Base-by-base conservation (phyloP, 495 filamentous ascomycete genomes). In the Xylaria grammica region DNA sequence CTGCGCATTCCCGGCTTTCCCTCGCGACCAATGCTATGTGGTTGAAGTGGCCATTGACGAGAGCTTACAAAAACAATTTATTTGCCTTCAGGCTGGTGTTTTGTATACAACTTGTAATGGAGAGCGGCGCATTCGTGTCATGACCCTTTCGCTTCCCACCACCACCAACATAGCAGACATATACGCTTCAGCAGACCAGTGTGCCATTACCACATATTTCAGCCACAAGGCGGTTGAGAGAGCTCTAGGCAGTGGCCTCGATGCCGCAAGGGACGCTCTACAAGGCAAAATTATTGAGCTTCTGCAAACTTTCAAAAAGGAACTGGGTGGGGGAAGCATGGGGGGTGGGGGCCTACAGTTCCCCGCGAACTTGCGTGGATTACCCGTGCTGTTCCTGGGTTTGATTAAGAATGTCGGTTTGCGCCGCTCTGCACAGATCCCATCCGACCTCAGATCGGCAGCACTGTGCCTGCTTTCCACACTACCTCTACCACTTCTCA, bases 41-140 rank as follows among this genome's bases (percentile, higher is more conserved):
- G 95, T 99, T 38, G 95, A 99, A 73, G 96, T 99, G 58, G 94
- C 95, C 8, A 97, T 99, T 65, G 95, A 99, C 75, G 95, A 99
- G 79, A 91, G 87, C 38, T 81, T 99, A 61, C 88, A 88, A n/a
- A 97, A 96, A 77, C 90, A 90, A n/a, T 88, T 94, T 61, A 90
- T 97, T 22, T 97, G 93, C 78, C 79, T 99, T 82, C 95, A 99
- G 74, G 90, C 93, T n/a, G 96, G 94, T 45, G 93, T 99, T 13
- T 86, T 99, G 38, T 96, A 98, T 76, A 99, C 95, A 32, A 98
- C 93, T 8, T 97, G 96, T 82, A 99, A 98, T 69, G 95, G 95
- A 36, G 94, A 98, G 80, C 84, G 95, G 66, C 84, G 95, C 56
- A 99, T 99, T 67, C 86, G 95, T 54, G 96, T 99, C 34, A 82